A percentile compares a stretch with the other conserved stretches of the same genome.
These are phyloP conservation scores for Phoenix dactylifera DNA, from an alignment of 176 grass and related monocot species.

Conservation along the genomic window DNA sequence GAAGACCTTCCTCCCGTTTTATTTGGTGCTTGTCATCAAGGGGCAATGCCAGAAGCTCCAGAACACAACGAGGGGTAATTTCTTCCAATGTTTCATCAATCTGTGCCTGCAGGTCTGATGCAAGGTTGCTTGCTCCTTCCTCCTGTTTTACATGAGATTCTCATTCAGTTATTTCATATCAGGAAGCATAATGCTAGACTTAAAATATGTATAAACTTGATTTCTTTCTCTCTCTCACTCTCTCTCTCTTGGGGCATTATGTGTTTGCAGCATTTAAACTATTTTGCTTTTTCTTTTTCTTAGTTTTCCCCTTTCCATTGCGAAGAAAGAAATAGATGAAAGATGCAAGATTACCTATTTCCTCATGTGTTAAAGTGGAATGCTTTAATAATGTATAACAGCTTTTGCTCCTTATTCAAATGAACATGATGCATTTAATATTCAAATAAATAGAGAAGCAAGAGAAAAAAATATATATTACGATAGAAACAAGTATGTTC, in stretches of 20 bases:
- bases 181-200: too few relatives aligned
- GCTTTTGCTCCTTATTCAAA: background rate
- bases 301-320: too few relatives aligned
- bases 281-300: too few relatives aligned
- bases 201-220: too few relatives aligned
- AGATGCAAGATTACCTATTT: background rate
- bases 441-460: too few relatives aligned
- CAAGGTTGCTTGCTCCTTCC: constrained; percentile 92
- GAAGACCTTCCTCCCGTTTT: constrained; percentile 76
- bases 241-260: too few relatives aligned
- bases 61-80: constrained; percentile 73
- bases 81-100: constrained; percentile 96
- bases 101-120: constrained; percentile 62
- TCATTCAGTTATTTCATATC: too few relatives aligned
- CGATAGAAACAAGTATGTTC: too few relatives aligned
- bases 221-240: too few relatives aligned
- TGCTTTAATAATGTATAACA: background rate
- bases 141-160: constrained; percentile 28
- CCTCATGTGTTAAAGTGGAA: background rate
- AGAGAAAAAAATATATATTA: too few relatives aligned
- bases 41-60: constrained; percentile 83
- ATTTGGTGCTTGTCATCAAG: constrained; percentile 45
- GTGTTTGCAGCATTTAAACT: too few relatives aligned
- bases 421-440: too few relatives aligned
- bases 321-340: background rate